These are phyloP conservation scores for Penicillium sp. DNA, from an alignment of 2,329 filamentous ascomycete species.

Conservation along the genomic window DNA sequence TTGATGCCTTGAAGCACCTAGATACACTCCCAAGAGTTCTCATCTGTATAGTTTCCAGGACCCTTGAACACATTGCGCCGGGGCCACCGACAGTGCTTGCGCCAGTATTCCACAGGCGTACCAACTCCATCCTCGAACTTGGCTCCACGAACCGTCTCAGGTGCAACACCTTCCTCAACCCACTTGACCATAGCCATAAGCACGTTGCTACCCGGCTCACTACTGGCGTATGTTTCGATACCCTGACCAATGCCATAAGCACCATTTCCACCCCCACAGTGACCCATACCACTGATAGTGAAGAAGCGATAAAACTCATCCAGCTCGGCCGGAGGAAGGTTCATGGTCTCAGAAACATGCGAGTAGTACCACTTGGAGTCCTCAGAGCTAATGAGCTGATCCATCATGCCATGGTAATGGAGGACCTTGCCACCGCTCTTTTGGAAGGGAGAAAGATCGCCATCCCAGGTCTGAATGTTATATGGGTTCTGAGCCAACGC, in stretches of 20 bases:
- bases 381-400: conserved; percentile 53
- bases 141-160: conserved; percentile 43
- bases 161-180: conserved; percentile 47
- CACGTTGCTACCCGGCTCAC: conserved; percentile 46
- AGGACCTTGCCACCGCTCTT: conserved; percentile 44
- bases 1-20: conserved; percentile 3
- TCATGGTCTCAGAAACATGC: conserved; percentile 43
- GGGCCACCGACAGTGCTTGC: conserved; percentile 49
- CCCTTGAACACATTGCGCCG: conserved; percentile 33
- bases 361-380: conserved; percentile 55
- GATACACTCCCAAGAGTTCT: conserved; percentile 36
- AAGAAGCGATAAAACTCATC: conserved; percentile 52
- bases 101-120: conserved; percentile 42
- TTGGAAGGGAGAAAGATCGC: conserved; percentile 50
- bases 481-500: conserved; percentile 46
- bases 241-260: conserved; percentile 44
- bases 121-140: conserved; percentile 43
- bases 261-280: conserved; percentile 48
- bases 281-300: conserved; percentile 55
- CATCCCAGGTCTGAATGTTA: conserved; percentile 50
- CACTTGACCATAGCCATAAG: conserved; percentile 51
- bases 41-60: conserved; percentile 33
- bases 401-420: conserved; percentile 44
- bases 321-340: conserved; percentile 29
- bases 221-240: conserved; percentile 17